Conservation (phyloP, 2,329 filamentous ascomycete species). For the Aschersonia sp. region DNA sequence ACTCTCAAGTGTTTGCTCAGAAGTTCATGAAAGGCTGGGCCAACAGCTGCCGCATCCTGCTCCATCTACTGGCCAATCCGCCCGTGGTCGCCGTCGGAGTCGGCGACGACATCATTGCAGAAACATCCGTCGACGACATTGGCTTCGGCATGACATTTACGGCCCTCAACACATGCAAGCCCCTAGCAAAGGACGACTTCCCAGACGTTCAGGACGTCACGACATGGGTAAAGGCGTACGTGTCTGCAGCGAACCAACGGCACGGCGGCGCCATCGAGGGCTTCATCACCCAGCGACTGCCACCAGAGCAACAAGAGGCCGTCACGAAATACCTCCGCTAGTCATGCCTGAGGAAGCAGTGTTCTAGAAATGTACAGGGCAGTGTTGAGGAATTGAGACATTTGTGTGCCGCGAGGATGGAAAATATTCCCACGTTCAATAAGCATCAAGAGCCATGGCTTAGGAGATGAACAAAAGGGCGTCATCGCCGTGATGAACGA, state of each 20-base stretch:
- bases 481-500: too few relatives aligned
- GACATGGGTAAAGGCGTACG: constrained; percentile 70
- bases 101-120: constrained; percentile 63
- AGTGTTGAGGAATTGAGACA: too few relatives aligned
- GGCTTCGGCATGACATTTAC: constrained; percentile 93
- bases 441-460: too few relatives aligned
- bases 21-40: constrained; percentile 83
- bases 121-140: constrained; percentile 88
- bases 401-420: too few relatives aligned
- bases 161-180: constrained; percentile 78
- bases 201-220: constrained; percentile 69
- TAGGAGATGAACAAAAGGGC: too few relatives aligned
- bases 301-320: constrained; percentile 41
- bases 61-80: constrained; percentile 81
- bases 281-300: constrained; percentile 60
- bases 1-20: constrained; percentile 66
- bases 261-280: constrained; percentile 55
- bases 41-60: constrained; percentile 75
- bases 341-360: not conserved
- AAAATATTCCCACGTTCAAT: too few relatives aligned
- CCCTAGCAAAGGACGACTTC: constrained; percentile 62
- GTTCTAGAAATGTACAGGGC: too few relatives aligned
- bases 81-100: constrained; percentile 50
- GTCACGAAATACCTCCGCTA: constrained; percentile 36
- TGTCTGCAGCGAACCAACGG: constrained; percentile 63